Evolutionary conservation across 495 filamentous ascomycete species (phyloP).

Genomic region (Neurospora sp.): DNA sequence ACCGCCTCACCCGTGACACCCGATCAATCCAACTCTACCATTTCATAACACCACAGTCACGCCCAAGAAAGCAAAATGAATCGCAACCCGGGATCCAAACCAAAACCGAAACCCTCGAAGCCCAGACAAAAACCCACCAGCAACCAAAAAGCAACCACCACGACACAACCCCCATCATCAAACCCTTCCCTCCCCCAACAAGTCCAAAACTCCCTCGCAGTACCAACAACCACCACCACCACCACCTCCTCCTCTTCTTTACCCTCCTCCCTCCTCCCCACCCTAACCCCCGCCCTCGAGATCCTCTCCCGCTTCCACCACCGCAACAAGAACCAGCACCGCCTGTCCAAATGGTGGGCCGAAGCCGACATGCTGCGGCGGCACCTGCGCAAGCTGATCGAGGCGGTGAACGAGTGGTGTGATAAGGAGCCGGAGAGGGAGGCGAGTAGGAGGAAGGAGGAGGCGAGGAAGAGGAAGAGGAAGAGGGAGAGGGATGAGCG

Average conservation of each 20-base stretch:
- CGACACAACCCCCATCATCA: not conserved
- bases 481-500: constrained; percentile 4
- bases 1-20: not conserved
- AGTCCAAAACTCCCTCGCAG: not conserved
- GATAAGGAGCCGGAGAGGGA: constrained; percentile 2
- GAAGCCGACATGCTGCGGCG: constrained; percentile 57
- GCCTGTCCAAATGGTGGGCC: constrained; percentile 61
- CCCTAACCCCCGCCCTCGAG: constrained; percentile 14
- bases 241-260: not conserved
- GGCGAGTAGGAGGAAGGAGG: constrained; percentile 1
- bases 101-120: not conserved
- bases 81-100: not conserved
- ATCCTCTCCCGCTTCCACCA: constrained; percentile 58
- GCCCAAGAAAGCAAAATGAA: not conserved
- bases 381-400: constrained; percentile 41
- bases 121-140: not conserved
- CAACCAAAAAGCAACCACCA: not conserved
- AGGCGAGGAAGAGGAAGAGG: constrained; percentile 5
- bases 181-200: not conserved
- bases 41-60: not conserved
- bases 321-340: constrained; percentile 78
- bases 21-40: not conserved
- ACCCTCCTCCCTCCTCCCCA: not conserved
- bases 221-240: not conserved
- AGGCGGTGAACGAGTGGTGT: constrained; percentile 22